Base-by-base conservation (phyloP, 2,329 filamentous ascomycete species). In the Alternaria novae-zelandiae region DNA sequence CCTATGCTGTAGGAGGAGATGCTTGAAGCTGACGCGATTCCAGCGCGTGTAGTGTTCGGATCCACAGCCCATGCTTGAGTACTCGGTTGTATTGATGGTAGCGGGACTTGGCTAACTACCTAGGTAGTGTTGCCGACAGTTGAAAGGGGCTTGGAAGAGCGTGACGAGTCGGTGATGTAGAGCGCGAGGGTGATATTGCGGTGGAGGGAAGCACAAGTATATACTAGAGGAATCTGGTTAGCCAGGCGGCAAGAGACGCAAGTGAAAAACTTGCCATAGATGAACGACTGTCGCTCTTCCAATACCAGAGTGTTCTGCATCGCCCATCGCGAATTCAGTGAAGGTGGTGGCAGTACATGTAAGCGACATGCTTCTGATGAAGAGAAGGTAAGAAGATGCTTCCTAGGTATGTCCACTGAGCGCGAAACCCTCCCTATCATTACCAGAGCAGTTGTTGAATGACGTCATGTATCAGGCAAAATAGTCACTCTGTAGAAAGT, bases 181-280 rank as follows among this genome's bases (percentile, higher is more conserved):
- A 46, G 20, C 13, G 44, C 20, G 20, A 23, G 21, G 12, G 12
- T 13, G 20, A 23, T 46, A 3, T 9, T 46, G 44, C 23, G 26
- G 26, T 20, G 23, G 25, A 20, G 11, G 26, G 20, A 12, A 20
- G 20, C 17, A 30, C 6, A 50, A 30, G 25, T 28, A 49, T 10
- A 49, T 23, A 30, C 23, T 28, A 30, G 47, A 28, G 13, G 46
- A 20, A 8, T n/a, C 23, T 17, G 26, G 26, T 30, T 47, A 30
- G 47, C 25, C 47, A 30, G 26, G 12, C n/a, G n/a, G 25, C 47
- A 20, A 30, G 20, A 23, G 49, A 20, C 30, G 5, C 23, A 11
- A 44, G 32, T 44, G 41, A 11, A 45, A 43, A 21, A 20, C 44
- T 49, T 49, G 46, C 44, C 68, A 51, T 63, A 65, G 26, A 41